Evolutionary conservation across 2,329 filamentous ascomycete genomes (phyloP).

Genomic region (Nemania sp.): DNA sequence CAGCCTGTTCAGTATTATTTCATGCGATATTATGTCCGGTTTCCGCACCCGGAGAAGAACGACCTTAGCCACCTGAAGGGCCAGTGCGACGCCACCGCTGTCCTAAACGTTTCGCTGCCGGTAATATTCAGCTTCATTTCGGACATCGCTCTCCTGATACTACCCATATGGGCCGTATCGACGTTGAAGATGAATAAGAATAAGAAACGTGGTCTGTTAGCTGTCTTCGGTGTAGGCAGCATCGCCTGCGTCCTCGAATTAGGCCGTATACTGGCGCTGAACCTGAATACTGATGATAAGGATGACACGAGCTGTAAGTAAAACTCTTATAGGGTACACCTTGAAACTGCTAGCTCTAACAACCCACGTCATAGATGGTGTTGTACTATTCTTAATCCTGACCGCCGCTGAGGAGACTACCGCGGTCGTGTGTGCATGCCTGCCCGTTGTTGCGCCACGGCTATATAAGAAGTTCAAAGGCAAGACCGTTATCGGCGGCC

Average conservation of each 20-base stretch:
- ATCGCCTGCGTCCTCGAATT: conserved; percentile 44
- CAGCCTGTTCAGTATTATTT: conserved; percentile 45
- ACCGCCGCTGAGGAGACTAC: conserved; percentile 47
- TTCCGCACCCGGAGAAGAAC: conserved; percentile 23
- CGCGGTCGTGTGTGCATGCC: conserved; percentile 45
- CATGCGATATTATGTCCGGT: conserved; percentile 41
- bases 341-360: neutral
- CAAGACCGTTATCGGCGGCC: neutral
- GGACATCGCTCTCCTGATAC: conserved; percentile 41
- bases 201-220: conserved; percentile 45
- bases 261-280: conserved; percentile 41
- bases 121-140: conserved; percentile 45
- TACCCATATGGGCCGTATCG: conserved; percentile 45
- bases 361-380: conserved; percentile 38
- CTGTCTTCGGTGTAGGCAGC: conserved; percentile 45
- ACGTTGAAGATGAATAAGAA: conserved; percentile 40
- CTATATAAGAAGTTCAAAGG: conserved; percentile 32
- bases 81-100: conserved; percentile 44
- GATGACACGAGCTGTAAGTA: conserved; percentile 45
- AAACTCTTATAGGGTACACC: too few relatives aligned
- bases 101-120: conserved; percentile 43
- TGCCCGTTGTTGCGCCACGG: conserved; percentile 43
- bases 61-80: conserved; percentile 38
- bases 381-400: conserved; percentile 44
- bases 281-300: conserved; percentile 46